Evolutionary conservation across 2,329 filamentous ascomycete species (phyloP).

Genomic region (Hypoxylon sp.): DNA sequence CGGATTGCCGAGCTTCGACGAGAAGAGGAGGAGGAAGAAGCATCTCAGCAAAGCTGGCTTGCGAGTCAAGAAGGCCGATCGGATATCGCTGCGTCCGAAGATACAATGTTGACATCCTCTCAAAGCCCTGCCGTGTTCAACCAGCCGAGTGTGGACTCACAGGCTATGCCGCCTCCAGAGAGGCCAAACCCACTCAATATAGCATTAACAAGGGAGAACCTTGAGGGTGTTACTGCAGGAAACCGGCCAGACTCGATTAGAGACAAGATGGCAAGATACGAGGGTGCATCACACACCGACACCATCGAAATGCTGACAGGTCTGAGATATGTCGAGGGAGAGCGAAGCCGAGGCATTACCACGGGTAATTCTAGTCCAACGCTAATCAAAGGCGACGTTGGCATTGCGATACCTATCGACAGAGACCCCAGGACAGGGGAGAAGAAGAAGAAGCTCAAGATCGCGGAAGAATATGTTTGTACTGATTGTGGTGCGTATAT

Average conservation of each 20-base stretch:
- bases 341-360: conserved; percentile 88
- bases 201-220: conserved; percentile 82
- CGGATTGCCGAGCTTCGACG: conserved; percentile 87
- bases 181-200: conserved; percentile 74
- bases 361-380: conserved; percentile 86
- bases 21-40: conserved; percentile 88
- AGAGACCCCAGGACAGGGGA: conserved; percentile 79
- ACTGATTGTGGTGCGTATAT: conserved; percentile 83
- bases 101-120: conserved; percentile 57
- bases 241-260: conserved; percentile 81
- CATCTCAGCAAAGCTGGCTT: conserved; percentile 73
- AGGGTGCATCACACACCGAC: conserved; percentile 82
- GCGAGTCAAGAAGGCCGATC: conserved; percentile 71
- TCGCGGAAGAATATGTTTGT: conserved; percentile 90
- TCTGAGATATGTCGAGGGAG: conserved; percentile 87
- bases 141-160: conserved; percentile 59
- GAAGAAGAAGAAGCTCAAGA: conserved; percentile 91
- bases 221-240: conserved; percentile 78
- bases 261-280: conserved; percentile 88
- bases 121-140: conserved; percentile 53
- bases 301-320: conserved; percentile 95
- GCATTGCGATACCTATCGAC: conserved; percentile 86
- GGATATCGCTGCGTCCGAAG: conserved; percentile 67
- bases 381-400: conserved; percentile 86
- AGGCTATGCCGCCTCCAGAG: conserved; percentile 75